phyloP scores from a whole-genome alignment of 2,329 filamentous ascomycete genomes.

The Talaromyces atroroseus region DNA sequence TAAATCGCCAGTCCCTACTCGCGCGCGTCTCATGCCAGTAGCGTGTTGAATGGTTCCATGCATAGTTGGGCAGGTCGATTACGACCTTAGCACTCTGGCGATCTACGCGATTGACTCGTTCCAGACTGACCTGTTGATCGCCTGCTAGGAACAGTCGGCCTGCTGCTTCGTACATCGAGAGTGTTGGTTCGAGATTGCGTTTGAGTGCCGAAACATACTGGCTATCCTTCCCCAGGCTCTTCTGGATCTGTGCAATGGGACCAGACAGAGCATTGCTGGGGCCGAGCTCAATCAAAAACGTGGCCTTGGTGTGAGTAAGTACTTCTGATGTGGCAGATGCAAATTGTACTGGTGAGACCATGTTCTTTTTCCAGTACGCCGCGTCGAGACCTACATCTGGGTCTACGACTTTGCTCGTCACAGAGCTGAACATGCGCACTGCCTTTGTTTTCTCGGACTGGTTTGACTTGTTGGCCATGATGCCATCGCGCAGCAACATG shows the following conservation, averaged over 20 bases:
- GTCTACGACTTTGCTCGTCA: not conserved
- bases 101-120: no score
- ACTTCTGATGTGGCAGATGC: no score
- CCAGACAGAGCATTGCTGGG: not conserved
- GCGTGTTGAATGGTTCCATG: not conserved
- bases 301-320: no score
- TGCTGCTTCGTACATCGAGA: no score
- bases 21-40: slow-evolving; percentile 5
- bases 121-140: no score
- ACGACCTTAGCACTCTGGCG: not conserved
- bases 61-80: not conserved
- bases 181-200: no score
- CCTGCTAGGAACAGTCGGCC: no score
- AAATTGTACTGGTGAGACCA: slow-evolving; percentile 6
- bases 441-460: not conserved
- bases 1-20: not conserved
- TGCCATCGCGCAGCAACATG: not conserved
- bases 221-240: not conserved
- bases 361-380: slow-evolving; percentile 6
- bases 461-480: no score
- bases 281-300: not conserved
- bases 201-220: no score
- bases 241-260: not conserved
- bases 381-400: not conserved
- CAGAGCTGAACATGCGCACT: not conserved